Conservation (phyloP, 306 rosid species). For the Acacia acuminata region DNA sequence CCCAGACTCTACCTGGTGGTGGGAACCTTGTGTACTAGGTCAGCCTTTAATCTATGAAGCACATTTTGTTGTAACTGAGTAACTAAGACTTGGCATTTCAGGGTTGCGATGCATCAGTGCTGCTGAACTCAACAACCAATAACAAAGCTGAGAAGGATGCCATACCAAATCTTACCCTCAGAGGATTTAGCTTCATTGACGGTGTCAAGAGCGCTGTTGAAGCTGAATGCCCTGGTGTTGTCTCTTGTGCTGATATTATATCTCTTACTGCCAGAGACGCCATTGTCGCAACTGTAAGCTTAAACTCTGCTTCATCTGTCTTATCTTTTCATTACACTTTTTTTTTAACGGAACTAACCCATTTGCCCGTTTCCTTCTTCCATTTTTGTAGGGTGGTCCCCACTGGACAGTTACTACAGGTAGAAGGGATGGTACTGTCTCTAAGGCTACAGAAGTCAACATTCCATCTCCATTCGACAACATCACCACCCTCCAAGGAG, state of each 20-base stretch:
- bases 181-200: constrained; percentile 83
- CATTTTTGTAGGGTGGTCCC: constrained; percentile 82
- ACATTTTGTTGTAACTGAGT: background rate
- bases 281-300: constrained; percentile 61
- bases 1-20: too few species aligned
- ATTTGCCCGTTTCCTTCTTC: constrained; percentile 7
- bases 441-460: constrained; percentile 43
- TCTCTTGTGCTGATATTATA: constrained; percentile 80
- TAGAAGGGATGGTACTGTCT: constrained; percentile 72
- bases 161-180: constrained; percentile 58
- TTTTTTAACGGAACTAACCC: constrained; percentile 3
- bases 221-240: constrained; percentile 80
- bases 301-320: background rate
- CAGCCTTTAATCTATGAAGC: background rate
- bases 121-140: constrained; percentile 60
- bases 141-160: constrained; percentile 56
- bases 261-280: constrained; percentile 80
- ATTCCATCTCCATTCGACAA: constrained; percentile 74
- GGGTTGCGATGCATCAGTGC: constrained; percentile 95
- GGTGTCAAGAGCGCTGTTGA: constrained; percentile 66
- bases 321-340: background rate
- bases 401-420: constrained; percentile 90
- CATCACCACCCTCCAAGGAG: constrained; percentile 53
- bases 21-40: too few species aligned
- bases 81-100: constrained; percentile 33